Evolutionary conservation across 129 eudicot species (phyloP).

Genomic region (Tanacetum coccineum): DNA sequence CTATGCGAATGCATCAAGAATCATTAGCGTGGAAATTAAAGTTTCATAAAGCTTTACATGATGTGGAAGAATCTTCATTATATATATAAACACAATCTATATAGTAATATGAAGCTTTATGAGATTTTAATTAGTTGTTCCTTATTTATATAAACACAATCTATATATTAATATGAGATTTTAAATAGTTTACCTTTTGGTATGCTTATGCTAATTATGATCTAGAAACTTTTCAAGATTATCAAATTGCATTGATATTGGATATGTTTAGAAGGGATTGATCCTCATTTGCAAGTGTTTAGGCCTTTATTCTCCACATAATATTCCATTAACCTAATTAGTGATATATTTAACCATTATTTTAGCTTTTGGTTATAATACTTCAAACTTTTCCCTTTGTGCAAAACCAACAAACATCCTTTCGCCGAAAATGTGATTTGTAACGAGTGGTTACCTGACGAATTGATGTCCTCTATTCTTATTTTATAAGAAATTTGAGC

Average conservation of each 20-base stretch:
- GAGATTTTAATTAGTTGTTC: constrained; percentile 1
- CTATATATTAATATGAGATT: constrained; percentile 8
- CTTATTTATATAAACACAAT: not conserved
- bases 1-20: no score
- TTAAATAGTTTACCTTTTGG: constrained; percentile 1
- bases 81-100: not conserved
- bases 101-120: constrained; percentile 8
- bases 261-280: constrained; percentile 23
- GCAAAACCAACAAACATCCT: constrained; percentile 32
- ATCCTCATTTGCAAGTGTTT: constrained; percentile 34
- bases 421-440: constrained; percentile 15
- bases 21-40: no score
- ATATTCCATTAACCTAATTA: constrained; percentile 33
- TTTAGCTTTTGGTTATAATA: constrained; percentile 30
- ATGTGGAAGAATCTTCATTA: not conserved
- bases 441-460: constrained; percentile 18
- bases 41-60: not conserved
- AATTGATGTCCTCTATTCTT: constrained; percentile 10
- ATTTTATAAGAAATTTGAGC: constrained; percentile 1
- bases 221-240: constrained; percentile 15
- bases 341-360: constrained; percentile 16
- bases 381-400: constrained; percentile 21
- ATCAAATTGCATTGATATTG: constrained; percentile 17
- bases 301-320: constrained; percentile 32
- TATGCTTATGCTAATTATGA: constrained; percentile 30